phyloP scores from a whole-genome alignment of 441 rosid genomes.

The Populus trichocarpa region DNA sequence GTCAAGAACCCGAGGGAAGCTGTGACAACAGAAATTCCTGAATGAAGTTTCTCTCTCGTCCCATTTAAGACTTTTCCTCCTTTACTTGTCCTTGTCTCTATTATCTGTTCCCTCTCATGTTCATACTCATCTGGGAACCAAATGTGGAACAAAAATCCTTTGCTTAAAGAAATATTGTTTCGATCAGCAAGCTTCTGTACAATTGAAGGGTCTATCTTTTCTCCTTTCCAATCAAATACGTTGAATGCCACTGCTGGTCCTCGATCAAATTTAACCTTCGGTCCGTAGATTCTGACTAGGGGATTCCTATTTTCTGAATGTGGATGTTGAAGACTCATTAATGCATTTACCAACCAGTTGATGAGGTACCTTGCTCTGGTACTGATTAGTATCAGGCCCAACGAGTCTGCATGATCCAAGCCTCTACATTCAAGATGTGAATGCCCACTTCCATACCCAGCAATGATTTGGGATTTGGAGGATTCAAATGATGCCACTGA shows the following conservation, averaged over 20 bases:
- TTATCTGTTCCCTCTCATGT: conserved; percentile 27
- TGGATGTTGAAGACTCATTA: conserved; percentile 66
- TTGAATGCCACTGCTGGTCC: conserved; percentile 82
- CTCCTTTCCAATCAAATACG: conserved; percentile 69
- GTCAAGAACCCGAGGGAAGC: conserved; percentile 61
- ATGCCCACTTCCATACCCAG: background rate
- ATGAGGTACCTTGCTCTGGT: conserved; percentile 54
- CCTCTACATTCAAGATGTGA: conserved; percentile 44
- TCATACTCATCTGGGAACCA: conserved; percentile 36
- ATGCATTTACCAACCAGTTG: conserved; percentile 71
- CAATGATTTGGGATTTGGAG: background rate
- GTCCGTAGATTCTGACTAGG: conserved; percentile 27
- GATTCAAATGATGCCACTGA: conserved; percentile 15
- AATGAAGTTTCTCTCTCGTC: conserved; percentile 17
- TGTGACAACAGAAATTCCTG: conserved; percentile 50
- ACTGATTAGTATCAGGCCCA: conserved; percentile 55
- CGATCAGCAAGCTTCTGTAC: conserved; percentile 80
- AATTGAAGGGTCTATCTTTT: conserved; percentile 54
- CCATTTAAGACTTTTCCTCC: conserved; percentile 5
- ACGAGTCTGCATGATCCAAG: conserved; percentile 65
- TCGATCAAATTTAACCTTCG: conserved; percentile 23
- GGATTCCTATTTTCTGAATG: conserved; percentile 38
- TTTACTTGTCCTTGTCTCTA: conserved; percentile 22
- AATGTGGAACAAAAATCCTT: conserved; percentile 50
- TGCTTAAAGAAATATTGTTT: conserved; percentile 51